Evolutionary conservation across 352 stramenopile genomes (phyloP).

Genomic region (Globisporangium paroecandrum): DNA sequence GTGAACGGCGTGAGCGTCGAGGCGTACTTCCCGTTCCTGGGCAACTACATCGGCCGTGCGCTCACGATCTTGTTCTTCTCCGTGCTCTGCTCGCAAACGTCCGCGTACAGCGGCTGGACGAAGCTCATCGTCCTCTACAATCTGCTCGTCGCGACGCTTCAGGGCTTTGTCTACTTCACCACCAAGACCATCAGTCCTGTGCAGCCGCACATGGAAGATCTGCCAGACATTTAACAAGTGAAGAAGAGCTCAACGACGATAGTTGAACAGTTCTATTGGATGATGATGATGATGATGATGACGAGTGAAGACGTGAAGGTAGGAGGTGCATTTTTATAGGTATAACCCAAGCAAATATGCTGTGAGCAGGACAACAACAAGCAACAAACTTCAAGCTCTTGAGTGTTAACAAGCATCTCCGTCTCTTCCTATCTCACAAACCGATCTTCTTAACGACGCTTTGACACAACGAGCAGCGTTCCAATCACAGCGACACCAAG

Average conservation of each 20-base stretch:
- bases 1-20: conserved; percentile 81
- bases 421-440: background rate
- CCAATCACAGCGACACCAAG: background rate
- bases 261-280: background rate
- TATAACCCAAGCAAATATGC: background rate
- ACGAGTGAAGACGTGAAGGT: background rate
- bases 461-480: background rate
- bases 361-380: background rate
- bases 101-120: conserved; percentile 67
- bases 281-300: background rate
- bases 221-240: conserved; percentile 46
- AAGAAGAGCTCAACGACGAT: background rate
- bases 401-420: too few species aligned
- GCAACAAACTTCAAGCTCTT: background rate
- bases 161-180: conserved; percentile 81
- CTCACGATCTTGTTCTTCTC: conserved; percentile 81
- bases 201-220: conserved; percentile 58
- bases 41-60: conserved; percentile 83
- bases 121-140: conserved; percentile 77
- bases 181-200: conserved; percentile 67
- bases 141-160: conserved; percentile 63
- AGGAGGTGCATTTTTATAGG: conserved; percentile 7
- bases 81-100: conserved; percentile 65
- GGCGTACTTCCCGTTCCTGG: conserved; percentile 82
- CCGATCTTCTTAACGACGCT: conserved; percentile 8